Base-by-base conservation (phyloP, 208 protist genomes). In the Acanthamoeba rhysodes region DNA sequence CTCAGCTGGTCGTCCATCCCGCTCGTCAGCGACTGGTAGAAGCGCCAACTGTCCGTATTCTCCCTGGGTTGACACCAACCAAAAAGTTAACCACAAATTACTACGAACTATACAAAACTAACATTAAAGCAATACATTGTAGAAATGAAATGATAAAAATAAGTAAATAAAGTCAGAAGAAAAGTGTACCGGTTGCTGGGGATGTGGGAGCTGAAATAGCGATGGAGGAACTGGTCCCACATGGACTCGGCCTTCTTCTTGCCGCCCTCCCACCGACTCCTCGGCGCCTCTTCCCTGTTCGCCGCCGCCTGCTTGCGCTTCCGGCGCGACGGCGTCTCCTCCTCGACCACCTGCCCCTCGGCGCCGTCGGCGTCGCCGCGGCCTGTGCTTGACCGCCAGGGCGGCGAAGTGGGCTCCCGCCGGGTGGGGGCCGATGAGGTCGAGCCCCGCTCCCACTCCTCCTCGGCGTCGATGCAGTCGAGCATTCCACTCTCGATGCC, bases 191-290 rank as follows among this genome's bases (percentile, higher is more conserved):
- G 72, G 72, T 45, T 80, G 72, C 34, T 80, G 29, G 72, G 72
- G 32, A 80, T 29, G 9, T 80, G 72, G 8, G 72, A 80, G 72
- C 72, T 48, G 32, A 80, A 80, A 34, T 80, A 80, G 72, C 72
- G 72, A 29, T 80, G 72, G 32, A 80, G 34, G 72, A 80, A 80
- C 72, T 80, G 72, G n/a, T 80, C 72, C 72, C 72, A 80, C 72
- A 80, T 80, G 72, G 72, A 80, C 72, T 80, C 72, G 37, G 72
- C 72, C 72, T 80, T 80, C 29, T 45, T 32, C 72, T 80, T 80
- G 72, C 72, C 34, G 37, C n/a, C 72, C 72, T 80, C 72, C 72
- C 72, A 80, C 2, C 72, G 72, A 8, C 72, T 24, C 53, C 53
- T 68, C 62, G 62, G 62, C 24, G 62, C 22, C 22, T 74, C 66